Conservation (phyloP, 805 yeast genomes). For the Candida succiphila region DNA sequence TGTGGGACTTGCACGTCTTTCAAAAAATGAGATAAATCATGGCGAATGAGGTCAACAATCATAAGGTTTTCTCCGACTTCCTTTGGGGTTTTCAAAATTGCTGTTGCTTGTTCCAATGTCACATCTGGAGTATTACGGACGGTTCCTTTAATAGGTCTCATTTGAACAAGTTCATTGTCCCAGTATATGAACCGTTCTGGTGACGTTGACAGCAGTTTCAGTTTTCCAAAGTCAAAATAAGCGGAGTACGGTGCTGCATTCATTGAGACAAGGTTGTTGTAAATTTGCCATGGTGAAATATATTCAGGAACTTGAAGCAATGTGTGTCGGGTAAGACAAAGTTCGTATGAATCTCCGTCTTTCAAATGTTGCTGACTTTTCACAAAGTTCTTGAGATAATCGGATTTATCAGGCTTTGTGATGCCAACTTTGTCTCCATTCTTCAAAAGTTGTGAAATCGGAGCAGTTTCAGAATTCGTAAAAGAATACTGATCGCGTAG, state of each 20-base stretch:
- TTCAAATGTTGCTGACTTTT: constrained; percentile 58
- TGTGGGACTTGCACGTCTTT: constrained; percentile 60
- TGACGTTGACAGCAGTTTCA: constrained; percentile 69
- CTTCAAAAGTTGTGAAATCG: neutral
- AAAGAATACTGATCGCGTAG: constrained; percentile 1
- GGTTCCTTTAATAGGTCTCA: constrained; percentile 95
- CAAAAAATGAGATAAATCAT: constrained; percentile 69
- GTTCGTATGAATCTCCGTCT: constrained; percentile 87
- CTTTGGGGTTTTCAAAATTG: constrained; percentile 69
- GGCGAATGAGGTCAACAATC: constrained; percentile 94
- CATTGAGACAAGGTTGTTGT: constrained; percentile 53
- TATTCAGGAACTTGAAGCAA: constrained; percentile 39
- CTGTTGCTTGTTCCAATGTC: constrained; percentile 47
- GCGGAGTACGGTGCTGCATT: constrained; percentile 95
- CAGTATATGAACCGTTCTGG: constrained; percentile 91
- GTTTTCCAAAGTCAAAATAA: constrained; percentile 59
- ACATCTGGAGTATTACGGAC: constrained; percentile 56
- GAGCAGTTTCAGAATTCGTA: neutral
- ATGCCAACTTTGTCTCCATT: constrained; percentile 17
- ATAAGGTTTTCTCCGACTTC: constrained; percentile 93
- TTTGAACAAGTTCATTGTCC: constrained; percentile 54
- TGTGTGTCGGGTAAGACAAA: constrained; percentile 79
- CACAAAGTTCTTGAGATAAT: constrained; percentile 46
- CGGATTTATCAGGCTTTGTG: constrained; percentile 38
- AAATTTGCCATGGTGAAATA: constrained; percentile 66